Conservation (phyloP, 345 rosid genomes). For the Geranium rotundifolium region DNA sequence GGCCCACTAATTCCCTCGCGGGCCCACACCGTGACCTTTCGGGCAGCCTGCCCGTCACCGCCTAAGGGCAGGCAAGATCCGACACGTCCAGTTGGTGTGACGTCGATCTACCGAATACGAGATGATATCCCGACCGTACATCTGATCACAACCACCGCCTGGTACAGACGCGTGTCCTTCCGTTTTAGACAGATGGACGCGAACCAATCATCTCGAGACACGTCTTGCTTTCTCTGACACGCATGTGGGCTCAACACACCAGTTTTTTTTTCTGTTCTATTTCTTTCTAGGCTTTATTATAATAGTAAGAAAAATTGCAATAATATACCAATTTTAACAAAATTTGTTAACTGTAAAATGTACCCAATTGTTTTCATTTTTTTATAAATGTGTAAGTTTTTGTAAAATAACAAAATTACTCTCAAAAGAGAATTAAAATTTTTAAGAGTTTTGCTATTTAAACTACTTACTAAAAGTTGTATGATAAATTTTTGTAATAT, state of each 20-base stretch:
- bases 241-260: conserved; percentile 46
- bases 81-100: conserved; percentile 69
- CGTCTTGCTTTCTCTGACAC: conserved; percentile 48
- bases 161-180: conserved; percentile 27
- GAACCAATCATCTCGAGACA: conserved; percentile 37
- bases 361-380: too few relatives aligned
- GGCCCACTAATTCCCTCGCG: conserved; percentile 20
- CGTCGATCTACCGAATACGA: conserved; percentile 43
- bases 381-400: too few relatives aligned
- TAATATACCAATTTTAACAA: too few relatives aligned
- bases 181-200: conserved; percentile 23
- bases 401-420: too few relatives aligned
- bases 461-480: too few relatives aligned
- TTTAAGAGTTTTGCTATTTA: too few relatives aligned
- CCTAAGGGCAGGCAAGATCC: conserved; percentile 41
- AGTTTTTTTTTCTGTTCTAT: too few relatives aligned
- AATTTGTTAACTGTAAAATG: too few relatives aligned
- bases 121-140: conserved; percentile 51
- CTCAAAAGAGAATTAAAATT: too few relatives aligned
- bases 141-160: conserved; percentile 10
- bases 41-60: conserved; percentile 74
- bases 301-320: too few relatives aligned
- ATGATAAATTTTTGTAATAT: too few relatives aligned
- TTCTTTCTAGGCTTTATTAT: too few relatives aligned
- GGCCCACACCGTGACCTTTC: conserved; percentile 43